Percentiles rank a stretch among this genome's conserved stretches.
These are phyloP conservation scores for Mycena rosella DNA, from an alignment of 768 basidiomycete species.

Conservation along the genomic window DNA sequence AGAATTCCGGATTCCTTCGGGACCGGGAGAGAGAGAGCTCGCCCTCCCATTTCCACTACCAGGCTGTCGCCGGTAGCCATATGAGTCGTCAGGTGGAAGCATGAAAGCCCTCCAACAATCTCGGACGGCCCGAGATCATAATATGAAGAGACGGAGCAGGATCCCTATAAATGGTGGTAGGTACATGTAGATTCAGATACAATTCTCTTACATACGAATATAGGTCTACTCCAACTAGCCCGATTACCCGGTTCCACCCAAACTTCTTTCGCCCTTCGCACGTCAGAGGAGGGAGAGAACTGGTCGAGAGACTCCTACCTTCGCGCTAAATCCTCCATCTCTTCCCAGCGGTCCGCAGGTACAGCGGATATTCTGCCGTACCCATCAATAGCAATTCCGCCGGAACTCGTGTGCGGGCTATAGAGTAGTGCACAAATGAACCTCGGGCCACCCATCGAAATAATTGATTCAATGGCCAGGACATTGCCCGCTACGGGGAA, in stretches of 20 bases:
- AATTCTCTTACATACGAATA: not conserved
- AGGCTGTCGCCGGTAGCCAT: not conserved
- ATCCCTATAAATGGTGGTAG: not conserved
- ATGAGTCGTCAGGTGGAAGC: not conserved
- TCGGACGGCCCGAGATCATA: conserved; percentile 18
- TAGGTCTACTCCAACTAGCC: conserved; percentile 11
- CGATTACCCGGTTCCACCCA: not conserved
- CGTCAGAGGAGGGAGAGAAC: not conserved
- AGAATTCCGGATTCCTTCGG: not conserved
- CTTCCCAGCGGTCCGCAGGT: conserved; percentile 14
- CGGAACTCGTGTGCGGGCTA: conserved; percentile 2
- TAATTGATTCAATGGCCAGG: not conserved
- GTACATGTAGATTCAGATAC: not conserved
- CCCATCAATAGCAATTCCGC: not conserved
- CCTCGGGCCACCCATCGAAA: not conserved
- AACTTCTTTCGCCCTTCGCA: not conserved
- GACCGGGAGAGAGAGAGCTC: not conserved
- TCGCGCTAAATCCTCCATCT: conserved; percentile 1
- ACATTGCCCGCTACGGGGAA: not conserved
- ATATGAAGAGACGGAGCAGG: not conserved
- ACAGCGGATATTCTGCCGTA: conserved; percentile 1
- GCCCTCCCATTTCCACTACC: not conserved
- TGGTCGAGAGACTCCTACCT: not conserved
- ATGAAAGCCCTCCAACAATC: not conserved
- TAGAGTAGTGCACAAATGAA: conserved; percentile 8